A percentile compares a stretch with the other conserved stretches of the same genome.
phyloP scores from a whole-genome alignment of 352 stramenopile species.

The Blastocystis sp. region DNA sequence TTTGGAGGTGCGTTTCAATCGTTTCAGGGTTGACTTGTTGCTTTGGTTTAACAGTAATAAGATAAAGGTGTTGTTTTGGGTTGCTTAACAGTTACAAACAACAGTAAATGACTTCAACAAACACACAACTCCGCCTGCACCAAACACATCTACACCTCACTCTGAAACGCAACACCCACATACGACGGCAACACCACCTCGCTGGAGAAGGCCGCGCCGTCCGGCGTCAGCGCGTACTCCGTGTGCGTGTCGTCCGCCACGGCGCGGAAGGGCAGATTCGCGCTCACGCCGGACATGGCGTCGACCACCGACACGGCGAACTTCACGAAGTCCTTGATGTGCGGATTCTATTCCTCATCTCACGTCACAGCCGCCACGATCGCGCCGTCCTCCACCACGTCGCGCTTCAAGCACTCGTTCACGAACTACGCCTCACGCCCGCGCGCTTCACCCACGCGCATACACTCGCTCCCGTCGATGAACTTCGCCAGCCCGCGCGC shows the following conservation, averaged over 20 bases:
- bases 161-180: background rate
- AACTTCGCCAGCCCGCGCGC: background rate
- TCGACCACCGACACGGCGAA: slow-evolving; percentile 18
- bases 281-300: background rate
- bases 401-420: background rate
- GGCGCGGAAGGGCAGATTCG: background rate
- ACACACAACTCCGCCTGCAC: background rate
- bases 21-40: background rate
- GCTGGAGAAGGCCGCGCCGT: background rate
- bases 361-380: background rate
- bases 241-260: slow-evolving; percentile 26
- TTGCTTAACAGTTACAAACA: no score
- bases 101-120: background rate
- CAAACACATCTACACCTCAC: background rate
- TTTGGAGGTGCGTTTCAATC: background rate
- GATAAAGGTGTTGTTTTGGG: no score
- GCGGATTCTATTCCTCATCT: background rate
- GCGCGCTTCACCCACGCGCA: background rate
- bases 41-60: background rate
- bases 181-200: slow-evolving; percentile 34
- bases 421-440: slow-evolving; percentile 36
- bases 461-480: slow-evolving; percentile 19
- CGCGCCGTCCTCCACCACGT: background rate
- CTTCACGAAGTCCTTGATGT: slow-evolving; percentile 55
- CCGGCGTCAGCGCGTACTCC: background rate